These are phyloP conservation scores for Tetratostichococcus sp. DNA, from an alignment of 139 green algal species.

Conservation along the genomic window DNA sequence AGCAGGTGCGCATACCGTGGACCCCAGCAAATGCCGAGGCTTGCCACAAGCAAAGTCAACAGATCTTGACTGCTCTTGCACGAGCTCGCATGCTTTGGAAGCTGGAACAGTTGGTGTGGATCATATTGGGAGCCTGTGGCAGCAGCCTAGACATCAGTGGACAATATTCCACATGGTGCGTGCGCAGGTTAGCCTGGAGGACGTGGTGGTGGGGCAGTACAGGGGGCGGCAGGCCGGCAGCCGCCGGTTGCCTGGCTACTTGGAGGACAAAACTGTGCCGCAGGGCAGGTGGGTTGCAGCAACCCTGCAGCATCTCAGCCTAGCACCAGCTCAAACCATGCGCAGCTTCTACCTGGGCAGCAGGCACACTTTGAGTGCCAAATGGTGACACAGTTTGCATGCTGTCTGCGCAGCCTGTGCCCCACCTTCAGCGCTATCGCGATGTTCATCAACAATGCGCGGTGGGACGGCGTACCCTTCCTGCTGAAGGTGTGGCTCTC, in stretches of 20 bases:
- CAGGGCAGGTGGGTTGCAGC: constrained; percentile 41
- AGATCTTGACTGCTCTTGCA: too few species aligned
- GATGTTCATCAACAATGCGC: constrained; percentile 93
- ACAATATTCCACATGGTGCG: constrained; percentile 1
- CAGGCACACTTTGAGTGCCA: too few species aligned
- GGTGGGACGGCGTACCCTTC: constrained; percentile 99
- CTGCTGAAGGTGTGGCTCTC: constrained; percentile 50
- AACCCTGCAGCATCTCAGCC: too few species aligned
- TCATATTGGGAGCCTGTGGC: too few species aligned
- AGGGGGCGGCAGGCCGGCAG: constrained; percentile 24
- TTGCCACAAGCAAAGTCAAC: too few species aligned
- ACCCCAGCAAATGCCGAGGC: too few species aligned
- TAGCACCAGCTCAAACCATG: too few species aligned
- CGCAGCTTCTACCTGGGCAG: too few species aligned
- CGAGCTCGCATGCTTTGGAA: too few species aligned
- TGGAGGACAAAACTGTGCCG: constrained; percentile 95
- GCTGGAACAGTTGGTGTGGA: too few species aligned
- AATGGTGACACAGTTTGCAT: too few species aligned
- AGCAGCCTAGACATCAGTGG: too few species aligned
- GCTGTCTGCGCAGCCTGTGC: constrained; percentile 63
- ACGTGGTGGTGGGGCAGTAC: constrained; percentile 98
- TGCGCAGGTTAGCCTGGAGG: constrained; percentile 55
- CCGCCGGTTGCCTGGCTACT: constrained; percentile 74
- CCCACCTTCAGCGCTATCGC: constrained; percentile 92
- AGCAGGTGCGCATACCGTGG: constrained; percentile 33